These are phyloP conservation scores for Suillus placidus DNA, from an alignment of 768 basidiomycete genomes.

Conservation along the genomic window DNA sequence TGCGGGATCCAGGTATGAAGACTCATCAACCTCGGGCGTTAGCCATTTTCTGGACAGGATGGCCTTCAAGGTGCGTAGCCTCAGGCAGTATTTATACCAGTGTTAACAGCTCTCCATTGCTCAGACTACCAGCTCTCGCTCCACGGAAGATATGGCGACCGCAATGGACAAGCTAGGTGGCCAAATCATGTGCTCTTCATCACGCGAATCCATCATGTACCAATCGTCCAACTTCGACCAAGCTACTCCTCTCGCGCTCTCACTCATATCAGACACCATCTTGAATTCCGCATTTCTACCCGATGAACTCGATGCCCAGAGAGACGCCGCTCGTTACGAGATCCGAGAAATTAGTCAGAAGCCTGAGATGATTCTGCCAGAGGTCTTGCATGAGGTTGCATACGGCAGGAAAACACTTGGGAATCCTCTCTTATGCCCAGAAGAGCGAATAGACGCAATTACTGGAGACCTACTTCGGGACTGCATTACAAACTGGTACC, in stretches of 20 bases:
- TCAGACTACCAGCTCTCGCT: constrained; percentile 74
- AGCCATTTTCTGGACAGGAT: constrained; percentile 94
- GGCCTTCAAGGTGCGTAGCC: constrained; percentile 84
- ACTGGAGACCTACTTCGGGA: constrained; percentile 60
- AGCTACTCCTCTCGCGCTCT: constrained; percentile 78
- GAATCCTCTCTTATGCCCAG: constrained; percentile 88
- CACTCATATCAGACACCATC: constrained; percentile 90
- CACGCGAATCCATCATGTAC: constrained; percentile 95
- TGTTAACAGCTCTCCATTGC: constrained; percentile 9
- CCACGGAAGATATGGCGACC: constrained; percentile 75
- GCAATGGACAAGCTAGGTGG: constrained; percentile 86
- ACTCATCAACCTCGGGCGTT: constrained; percentile 67
- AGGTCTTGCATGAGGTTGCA: constrained; percentile 85
- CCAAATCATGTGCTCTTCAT: constrained; percentile 88
- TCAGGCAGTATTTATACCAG: constrained; percentile 1
- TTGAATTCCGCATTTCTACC: constrained; percentile 72
- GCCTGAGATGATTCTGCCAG: constrained; percentile 92
- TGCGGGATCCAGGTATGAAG: constrained; percentile 91
- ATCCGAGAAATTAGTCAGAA: constrained; percentile 84
- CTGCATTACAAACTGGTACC: constrained; percentile 81
- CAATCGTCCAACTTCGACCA: constrained; percentile 93
- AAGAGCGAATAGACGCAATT: constrained; percentile 74
- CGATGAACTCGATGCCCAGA: constrained; percentile 82
- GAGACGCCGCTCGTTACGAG: constrained; percentile 89
- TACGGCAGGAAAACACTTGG: constrained; percentile 79